Evolutionary conservation across 2,329 filamentous ascomycete genomes (phyloP).

Genomic region (Magnaporthiopsis rhizophila): DNA sequence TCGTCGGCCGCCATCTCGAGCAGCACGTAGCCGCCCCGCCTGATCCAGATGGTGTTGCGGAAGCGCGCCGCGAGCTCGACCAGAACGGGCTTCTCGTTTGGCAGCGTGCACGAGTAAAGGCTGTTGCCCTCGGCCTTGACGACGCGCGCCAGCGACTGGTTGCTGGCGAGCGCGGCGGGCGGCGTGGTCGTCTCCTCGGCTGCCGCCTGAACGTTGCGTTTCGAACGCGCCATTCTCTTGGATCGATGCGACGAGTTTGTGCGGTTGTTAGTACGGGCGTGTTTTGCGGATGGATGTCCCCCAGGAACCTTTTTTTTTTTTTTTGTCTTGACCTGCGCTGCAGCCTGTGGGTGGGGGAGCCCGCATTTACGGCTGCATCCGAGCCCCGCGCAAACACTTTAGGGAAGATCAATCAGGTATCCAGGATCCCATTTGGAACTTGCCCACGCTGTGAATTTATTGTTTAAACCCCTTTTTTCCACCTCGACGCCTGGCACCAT

Average conservation of each 20-base stretch:
- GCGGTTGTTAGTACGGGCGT: background rate
- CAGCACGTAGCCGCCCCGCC: slow-evolving; percentile 78
- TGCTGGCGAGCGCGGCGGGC: slow-evolving; percentile 49
- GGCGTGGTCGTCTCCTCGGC: slow-evolving; percentile 62
- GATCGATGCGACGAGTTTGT: background rate
- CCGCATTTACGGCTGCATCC: background rate
- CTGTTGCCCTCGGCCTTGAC: slow-evolving; percentile 82
- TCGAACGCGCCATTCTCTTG: slow-evolving; percentile 58
- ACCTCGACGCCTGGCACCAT: too few relatives aligned
- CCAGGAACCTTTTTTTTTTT: background rate
- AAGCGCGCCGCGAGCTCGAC: slow-evolving; percentile 77
- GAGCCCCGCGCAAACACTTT: background rate
- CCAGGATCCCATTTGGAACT: background rate
- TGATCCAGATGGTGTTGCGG: slow-evolving; percentile 89
- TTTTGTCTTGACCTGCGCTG: too few relatives aligned
- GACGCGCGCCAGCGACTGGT: slow-evolving; percentile 66
- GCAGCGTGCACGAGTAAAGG: slow-evolving; percentile 71
- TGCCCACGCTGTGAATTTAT: background rate
- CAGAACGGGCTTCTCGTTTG: slow-evolving; percentile 56
- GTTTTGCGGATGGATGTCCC: background rate
- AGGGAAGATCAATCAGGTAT: background rate
- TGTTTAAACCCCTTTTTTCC: background rate
- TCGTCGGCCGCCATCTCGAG: slow-evolving; percentile 60
- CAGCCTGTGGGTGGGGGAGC: background rate
- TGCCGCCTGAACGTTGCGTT: slow-evolving; percentile 69